Percentiles rank a stretch among this genome's conserved stretches.
Evolutionary conservation across 805 yeast genomes (phyloP).

Genomic region (Saccharomycopsis babjevae): DNA sequence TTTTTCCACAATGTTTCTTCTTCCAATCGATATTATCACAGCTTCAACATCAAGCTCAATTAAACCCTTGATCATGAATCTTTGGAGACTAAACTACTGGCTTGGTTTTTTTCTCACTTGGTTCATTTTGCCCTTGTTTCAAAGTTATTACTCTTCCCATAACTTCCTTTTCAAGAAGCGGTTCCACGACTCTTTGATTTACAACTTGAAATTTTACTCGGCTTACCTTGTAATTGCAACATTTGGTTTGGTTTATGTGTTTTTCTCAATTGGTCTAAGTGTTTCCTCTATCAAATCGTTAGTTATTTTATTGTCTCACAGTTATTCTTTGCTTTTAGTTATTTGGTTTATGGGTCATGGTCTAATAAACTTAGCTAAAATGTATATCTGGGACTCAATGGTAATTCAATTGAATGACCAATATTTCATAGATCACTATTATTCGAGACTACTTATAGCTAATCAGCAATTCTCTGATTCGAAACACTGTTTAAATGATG

Average conservation of each 20-base stretch:
- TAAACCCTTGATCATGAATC: constrained; percentile 34
- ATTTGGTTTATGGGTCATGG: constrained; percentile 85
- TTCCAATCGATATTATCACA: constrained; percentile 60
- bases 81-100: constrained; percentile 79
- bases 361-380: constrained; percentile 53
- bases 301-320: constrained; percentile 66
- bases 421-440: constrained; percentile 28
- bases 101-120: constrained; percentile 70
- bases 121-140: constrained; percentile 62
- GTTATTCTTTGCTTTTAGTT: constrained; percentile 63
- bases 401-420: constrained; percentile 27
- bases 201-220: constrained; percentile 51
- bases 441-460: constrained; percentile 44
- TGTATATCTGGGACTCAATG: constrained; percentile 24
- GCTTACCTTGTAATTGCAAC: constrained; percentile 43
- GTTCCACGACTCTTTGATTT: constrained; percentile 45
- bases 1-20: constrained; percentile 51
- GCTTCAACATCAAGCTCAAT: constrained; percentile 16
- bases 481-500: constrained; percentile 48
- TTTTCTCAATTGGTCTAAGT: constrained; percentile 43
- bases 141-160: constrained; percentile 66
- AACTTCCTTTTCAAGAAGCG: constrained; percentile 38
- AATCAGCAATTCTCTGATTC: constrained; percentile 58
- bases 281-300: constrained; percentile 51
- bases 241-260: constrained; percentile 48